These are phyloP conservation scores for Penicillium taxi DNA, from an alignment of 495 filamentous ascomycete species.

Conservation along the genomic window DNA sequence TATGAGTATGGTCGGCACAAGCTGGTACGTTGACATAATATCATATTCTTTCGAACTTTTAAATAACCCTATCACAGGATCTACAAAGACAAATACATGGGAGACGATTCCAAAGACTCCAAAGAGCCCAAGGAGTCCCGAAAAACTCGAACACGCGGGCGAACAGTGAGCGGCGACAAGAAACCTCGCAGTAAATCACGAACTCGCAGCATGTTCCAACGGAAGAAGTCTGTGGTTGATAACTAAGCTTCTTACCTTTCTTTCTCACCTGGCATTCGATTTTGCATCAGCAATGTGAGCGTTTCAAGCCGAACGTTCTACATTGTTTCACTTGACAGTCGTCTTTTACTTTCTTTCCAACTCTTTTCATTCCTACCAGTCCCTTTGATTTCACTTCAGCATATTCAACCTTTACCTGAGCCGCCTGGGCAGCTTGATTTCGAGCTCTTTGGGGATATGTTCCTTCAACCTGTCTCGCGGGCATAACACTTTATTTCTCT, in stretches of 20 bases:
- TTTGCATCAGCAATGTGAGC: slow-evolving; percentile 10
- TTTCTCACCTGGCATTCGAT: not conserved
- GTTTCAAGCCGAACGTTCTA: slow-evolving; percentile 12
- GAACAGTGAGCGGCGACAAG: slow-evolving; percentile 42
- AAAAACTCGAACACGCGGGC: slow-evolving; percentile 31
- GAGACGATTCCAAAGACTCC: slow-evolving; percentile 46
- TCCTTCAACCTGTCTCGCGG: slow-evolving; percentile 13
- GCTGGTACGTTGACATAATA: slow-evolving; percentile 64
- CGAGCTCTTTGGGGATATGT: slow-evolving; percentile 9
- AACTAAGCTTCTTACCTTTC: slow-evolving; percentile 14
- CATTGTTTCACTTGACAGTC: slow-evolving; percentile 3
- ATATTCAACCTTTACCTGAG: slow-evolving; percentile 8
- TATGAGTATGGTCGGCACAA: slow-evolving; percentile 95
- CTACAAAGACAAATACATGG: slow-evolving; percentile 90
- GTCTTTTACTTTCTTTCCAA: slow-evolving; percentile 8
- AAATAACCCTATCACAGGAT: slow-evolving; percentile 54
- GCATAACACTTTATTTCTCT: slow-evolving; percentile 23
- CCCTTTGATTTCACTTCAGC: not conserved
- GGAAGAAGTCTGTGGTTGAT: slow-evolving; percentile 47
- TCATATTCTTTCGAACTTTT: not conserved
- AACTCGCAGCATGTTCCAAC: slow-evolving; percentile 58
- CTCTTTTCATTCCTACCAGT: slow-evolving; percentile 4
- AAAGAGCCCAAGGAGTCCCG: slow-evolving; percentile 5
- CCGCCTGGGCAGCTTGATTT: slow-evolving; percentile 26
- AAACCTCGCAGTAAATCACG: slow-evolving; percentile 55